Conservation (phyloP, 192 early-diverging fungal species). For the Geosiphon pyriformis region DNA sequence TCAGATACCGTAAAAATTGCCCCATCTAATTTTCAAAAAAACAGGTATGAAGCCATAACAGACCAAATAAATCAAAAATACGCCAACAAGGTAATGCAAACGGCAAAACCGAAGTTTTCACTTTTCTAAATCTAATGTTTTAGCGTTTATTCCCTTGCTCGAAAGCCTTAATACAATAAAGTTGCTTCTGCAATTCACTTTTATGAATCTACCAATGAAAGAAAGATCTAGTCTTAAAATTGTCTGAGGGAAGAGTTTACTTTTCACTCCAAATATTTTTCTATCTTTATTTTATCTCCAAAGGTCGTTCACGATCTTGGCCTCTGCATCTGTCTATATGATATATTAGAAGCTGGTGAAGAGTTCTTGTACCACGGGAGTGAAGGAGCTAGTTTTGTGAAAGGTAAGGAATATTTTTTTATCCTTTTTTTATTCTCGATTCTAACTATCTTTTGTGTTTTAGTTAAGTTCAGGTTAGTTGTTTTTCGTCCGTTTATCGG, state of each 20-base stretch:
- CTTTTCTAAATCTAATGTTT: too few relatives aligned
- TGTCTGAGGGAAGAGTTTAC: too few relatives aligned
- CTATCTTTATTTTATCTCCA: neutral
- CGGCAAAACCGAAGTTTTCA: neutral
- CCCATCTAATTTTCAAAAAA: constrained; percentile 74
- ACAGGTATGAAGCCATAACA: constrained; percentile 68
- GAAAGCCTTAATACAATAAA: too few relatives aligned
- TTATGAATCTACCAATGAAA: too few relatives aligned
- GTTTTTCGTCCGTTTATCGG: constrained; percentile 89
- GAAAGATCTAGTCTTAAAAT: too few relatives aligned
- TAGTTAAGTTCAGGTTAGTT: constrained; percentile 76
- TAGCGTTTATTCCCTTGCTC: too few relatives aligned
- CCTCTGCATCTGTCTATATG: constrained; percentile 80
- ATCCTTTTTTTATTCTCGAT: neutral
- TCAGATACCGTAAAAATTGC: constrained; percentile 81
- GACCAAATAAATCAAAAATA: constrained; percentile 91
- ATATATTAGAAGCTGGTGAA: constrained; percentile 78
- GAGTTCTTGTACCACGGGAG: constrained; percentile 77
- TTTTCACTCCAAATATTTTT: too few relatives aligned
- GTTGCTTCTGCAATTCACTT: too few relatives aligned
- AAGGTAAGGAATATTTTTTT: constrained; percentile 43
- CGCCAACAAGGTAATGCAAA: constrained; percentile 72
- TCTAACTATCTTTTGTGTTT: neutral
- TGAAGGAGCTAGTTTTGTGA: constrained; percentile 73
- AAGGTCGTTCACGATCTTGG: constrained; percentile 84